Evolutionary conservation across 139 green algal species (phyloP).

Genomic region (Tetratostichococcus sp.): DNA sequence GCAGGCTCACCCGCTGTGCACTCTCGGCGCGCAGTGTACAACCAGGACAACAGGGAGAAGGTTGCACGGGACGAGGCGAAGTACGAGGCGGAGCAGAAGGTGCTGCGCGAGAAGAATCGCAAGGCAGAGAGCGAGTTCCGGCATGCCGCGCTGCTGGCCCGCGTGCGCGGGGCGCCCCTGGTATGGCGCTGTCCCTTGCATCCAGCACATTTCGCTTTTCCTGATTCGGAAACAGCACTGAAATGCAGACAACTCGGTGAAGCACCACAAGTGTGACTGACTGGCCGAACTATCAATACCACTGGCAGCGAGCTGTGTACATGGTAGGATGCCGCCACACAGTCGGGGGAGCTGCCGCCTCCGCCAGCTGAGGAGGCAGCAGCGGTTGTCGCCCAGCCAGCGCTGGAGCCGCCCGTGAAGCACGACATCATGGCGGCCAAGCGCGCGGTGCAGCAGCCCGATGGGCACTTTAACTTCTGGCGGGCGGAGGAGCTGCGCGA

Average conservation of each 20-base stretch:
- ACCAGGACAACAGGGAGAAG: constrained; percentile 73
- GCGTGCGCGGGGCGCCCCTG: constrained; percentile 22
- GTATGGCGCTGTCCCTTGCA: too few relatives aligned
- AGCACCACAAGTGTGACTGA: too few relatives aligned
- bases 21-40: constrained; percentile 69
- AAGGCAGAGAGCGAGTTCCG: constrained; percentile 55
- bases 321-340: background rate
- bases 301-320: too few relatives aligned
- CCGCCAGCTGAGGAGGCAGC: background rate
- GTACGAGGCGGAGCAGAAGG: constrained; percentile 37
- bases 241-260: too few relatives aligned
- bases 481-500: constrained; percentile 28
- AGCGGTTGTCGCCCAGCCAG: background rate
- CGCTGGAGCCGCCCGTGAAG: constrained; percentile 6
- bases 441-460: background rate
- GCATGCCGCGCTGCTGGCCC: constrained; percentile 39
- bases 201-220: too few relatives aligned
- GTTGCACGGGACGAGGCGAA: constrained; percentile 55
- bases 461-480: constrained; percentile 55
- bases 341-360: background rate
- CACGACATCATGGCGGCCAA: background rate
- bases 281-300: too few relatives aligned
- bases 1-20: background rate
- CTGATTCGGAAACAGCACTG: too few relatives aligned
- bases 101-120: constrained; percentile 13